phyloP scores from a whole-genome alignment of 2,329 filamentous ascomycete genomes.

The Polychaeton citri region DNA sequence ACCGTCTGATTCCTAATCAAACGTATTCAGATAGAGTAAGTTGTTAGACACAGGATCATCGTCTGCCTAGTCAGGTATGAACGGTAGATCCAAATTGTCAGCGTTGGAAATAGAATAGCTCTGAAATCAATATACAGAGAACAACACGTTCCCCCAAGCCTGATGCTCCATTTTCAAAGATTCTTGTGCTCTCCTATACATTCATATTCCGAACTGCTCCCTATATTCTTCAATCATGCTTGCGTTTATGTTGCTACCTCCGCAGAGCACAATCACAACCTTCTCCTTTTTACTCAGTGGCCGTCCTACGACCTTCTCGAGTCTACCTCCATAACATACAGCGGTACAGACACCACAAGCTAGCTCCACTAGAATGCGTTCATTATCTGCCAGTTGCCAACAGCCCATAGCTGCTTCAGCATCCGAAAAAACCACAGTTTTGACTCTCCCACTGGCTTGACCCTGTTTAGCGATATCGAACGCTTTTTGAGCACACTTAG shows the following conservation, averaged over 20 bases:
- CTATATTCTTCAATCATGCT: slow-evolving; percentile 39
- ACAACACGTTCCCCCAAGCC: no score
- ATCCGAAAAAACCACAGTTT: slow-evolving; percentile 54
- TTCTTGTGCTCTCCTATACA: no score
- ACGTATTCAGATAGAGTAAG: no score
- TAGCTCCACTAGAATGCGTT: slow-evolving; percentile 66
- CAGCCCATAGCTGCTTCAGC: slow-evolving; percentile 69
- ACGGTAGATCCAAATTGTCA: no score
- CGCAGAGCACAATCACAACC: slow-evolving; percentile 76
- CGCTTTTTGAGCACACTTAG: slow-evolving; percentile 52
- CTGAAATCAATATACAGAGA: no score
- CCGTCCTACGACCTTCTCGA: slow-evolving; percentile 47
- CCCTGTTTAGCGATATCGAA: slow-evolving; percentile 46
- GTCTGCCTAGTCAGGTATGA: no score
- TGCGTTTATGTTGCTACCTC: slow-evolving; percentile 42
- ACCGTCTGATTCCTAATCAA: no score
- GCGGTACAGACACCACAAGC: slow-evolving; percentile 75
- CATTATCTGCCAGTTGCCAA: slow-evolving; percentile 67
- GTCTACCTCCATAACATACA: slow-evolving; percentile 47
- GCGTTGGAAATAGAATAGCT: no score
- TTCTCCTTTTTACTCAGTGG: slow-evolving; percentile 53
- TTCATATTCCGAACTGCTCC: slow-evolving; percentile 27
- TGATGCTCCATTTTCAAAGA: no score
- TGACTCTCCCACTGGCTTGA: slow-evolving; percentile 32
- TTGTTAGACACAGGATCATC: no score